Percentiles rank a stretch among this genome's conserved stretches.
These are phyloP conservation scores for Scutellaria barbata DNA, from an alignment of 257 asterid genomes.

Conservation along the genomic window DNA sequence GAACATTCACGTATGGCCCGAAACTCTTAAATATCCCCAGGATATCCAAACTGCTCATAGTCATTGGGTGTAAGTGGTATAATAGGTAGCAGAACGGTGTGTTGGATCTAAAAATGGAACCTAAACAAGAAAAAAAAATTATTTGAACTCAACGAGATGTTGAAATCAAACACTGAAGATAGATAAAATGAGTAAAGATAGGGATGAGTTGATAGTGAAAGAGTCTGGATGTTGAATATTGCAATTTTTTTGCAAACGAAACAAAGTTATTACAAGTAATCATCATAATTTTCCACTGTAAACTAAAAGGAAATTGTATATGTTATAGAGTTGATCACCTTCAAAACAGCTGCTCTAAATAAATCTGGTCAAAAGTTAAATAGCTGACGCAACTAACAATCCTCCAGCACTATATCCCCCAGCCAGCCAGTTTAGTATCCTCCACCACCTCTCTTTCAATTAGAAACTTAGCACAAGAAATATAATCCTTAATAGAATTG, in stretches of 20 bases:
- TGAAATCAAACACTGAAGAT: not conserved
- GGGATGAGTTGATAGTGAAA: not conserved
- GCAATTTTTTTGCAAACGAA: conserved; percentile 23
- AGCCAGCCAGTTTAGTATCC: conserved; percentile 84
- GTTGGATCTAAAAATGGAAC: conserved; percentile 93
- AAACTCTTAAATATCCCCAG: conserved; percentile 82
- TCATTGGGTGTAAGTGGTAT: conserved; percentile 78
- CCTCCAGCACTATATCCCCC: conserved; percentile 99
- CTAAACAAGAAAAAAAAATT: conserved; percentile 40
- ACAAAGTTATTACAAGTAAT: not conserved
- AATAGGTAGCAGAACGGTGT: conserved; percentile 74
- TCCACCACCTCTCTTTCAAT: conserved; percentile 68
- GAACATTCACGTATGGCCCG: conserved; percentile 84
- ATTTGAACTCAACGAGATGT: conserved; percentile 47
- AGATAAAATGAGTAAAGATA: not conserved
- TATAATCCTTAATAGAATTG: conserved; percentile 72
- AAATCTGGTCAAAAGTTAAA: conserved; percentile 73
- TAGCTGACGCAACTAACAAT: conserved; percentile 88
- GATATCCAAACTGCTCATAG: conserved; percentile 95
- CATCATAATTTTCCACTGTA: not conserved
- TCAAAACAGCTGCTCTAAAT: conserved; percentile 87
- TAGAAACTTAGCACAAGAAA: conserved; percentile 85
- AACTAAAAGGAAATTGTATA: conserved; percentile 7
- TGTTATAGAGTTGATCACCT: conserved; percentile 50
- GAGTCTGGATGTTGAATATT: not conserved